phyloP scores from a whole-genome alignment of 2,329 filamentous ascomycete genomes.

The Orbilia brochopaga region DNA sequence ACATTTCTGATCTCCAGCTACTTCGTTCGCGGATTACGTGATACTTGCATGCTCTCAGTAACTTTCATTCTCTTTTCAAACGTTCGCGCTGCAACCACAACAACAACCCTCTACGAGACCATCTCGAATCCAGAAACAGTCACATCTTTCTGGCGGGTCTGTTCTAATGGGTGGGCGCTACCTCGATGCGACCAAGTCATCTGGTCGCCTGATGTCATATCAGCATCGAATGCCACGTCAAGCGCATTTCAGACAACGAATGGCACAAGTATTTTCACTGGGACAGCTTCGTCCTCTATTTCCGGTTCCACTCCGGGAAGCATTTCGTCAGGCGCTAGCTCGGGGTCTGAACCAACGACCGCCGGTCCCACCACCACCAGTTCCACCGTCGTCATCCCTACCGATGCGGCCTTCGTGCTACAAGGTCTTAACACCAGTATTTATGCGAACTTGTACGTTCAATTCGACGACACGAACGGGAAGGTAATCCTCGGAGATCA shows the following conservation, averaged over 20 bases:
- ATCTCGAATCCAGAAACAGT: neutral
- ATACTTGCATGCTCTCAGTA: no score
- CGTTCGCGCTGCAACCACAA: neutral
- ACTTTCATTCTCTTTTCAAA: no score
- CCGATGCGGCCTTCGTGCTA: conserved; percentile 1
- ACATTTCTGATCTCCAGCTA: no score
- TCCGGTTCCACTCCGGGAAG: no score
- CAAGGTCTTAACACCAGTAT: conserved; percentile 1
- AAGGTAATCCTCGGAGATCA: neutral
- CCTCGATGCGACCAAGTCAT: conserved; percentile 11
- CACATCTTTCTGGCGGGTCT: neutral
- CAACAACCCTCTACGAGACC: conserved; percentile 1
- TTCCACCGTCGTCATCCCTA: neutral
- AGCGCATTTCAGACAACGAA: no score
- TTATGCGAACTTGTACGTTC: neutral
- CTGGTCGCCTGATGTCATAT: neutral
- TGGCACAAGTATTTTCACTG: conserved; percentile 3
- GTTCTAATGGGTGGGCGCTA: conserved; percentile 1
- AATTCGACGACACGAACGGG: conserved; percentile 10
- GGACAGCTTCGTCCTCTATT: neutral
- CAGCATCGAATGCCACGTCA: no score
- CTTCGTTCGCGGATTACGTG: no score
- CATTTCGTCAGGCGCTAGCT: no score
- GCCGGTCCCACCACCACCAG: neutral
- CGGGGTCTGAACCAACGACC: neutral